These are phyloP conservation scores for Pleurotus ostreatus DNA, from an alignment of 768 basidiomycete genomes.

Conservation along the genomic window DNA sequence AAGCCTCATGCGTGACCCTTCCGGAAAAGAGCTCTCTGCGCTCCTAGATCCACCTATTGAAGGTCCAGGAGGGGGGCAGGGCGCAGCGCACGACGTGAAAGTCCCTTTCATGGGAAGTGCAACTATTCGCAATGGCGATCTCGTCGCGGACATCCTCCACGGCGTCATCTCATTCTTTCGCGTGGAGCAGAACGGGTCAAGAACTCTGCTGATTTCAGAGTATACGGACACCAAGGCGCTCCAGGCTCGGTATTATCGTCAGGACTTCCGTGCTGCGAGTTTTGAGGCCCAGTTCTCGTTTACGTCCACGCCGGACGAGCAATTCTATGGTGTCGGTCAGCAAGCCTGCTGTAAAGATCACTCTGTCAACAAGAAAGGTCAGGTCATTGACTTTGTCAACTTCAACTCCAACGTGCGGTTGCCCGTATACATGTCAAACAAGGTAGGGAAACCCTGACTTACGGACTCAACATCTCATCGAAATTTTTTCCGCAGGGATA, in stretches of 20 bases:
- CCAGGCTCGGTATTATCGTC: conserved; percentile 24
- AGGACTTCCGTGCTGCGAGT: conserved; percentile 26
- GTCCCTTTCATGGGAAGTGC: conserved; percentile 24
- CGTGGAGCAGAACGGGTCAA: conserved; percentile 23
- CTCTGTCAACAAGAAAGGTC: conserved; percentile 33
- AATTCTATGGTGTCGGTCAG: conserved; percentile 32
- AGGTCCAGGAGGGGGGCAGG: conserved; percentile 26
- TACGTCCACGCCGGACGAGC: conserved; percentile 26
- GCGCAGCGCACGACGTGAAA: conserved; percentile 23
- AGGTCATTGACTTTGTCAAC: conserved; percentile 32
- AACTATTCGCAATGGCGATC: conserved; percentile 28
- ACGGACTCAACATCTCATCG: too few relatives aligned
- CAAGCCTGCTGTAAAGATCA: conserved; percentile 33
- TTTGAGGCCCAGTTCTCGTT: conserved; percentile 30
- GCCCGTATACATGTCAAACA: conserved; percentile 34
- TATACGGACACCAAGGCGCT: conserved; percentile 28
- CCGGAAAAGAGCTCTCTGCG: conserved; percentile 27
- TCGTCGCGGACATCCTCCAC: conserved; percentile 19
- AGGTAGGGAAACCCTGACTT: conserved; percentile 14
- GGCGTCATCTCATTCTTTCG: conserved; percentile 27
- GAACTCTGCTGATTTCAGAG: conserved; percentile 23
- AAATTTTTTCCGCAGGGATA: conserved; percentile 20
- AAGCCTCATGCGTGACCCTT: conserved; percentile 29
- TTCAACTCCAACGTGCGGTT: conserved; percentile 31
- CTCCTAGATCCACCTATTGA: conserved; percentile 31